Conservation (phyloP, 306 rosid species). For the Purshia tridentata region DNA sequence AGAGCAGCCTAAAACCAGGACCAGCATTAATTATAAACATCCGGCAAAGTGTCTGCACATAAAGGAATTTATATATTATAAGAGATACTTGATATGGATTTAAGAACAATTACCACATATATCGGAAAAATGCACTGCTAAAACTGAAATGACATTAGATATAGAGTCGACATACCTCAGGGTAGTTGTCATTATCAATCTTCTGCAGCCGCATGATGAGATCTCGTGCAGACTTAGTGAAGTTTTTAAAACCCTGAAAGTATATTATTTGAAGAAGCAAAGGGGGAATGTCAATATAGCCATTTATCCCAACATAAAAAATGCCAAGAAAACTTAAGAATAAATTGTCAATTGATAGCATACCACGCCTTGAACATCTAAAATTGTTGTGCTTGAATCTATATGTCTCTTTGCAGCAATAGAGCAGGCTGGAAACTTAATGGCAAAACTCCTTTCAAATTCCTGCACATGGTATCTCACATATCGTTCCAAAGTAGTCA, state of each 20-base stretch:
- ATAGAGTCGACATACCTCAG: constrained; percentile 60
- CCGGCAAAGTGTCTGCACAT: constrained; percentile 67
- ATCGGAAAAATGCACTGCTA: neutral
- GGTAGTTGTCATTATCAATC: constrained; percentile 89
- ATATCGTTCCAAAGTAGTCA: constrained; percentile 73
- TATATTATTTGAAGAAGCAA: constrained; percentile 21
- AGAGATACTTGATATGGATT: constrained; percentile 7
- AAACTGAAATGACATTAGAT: neutral
- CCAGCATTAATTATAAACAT: constrained; percentile 95
- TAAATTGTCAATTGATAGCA: constrained; percentile 28
- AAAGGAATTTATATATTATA: constrained; percentile 18
- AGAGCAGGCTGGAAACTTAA: constrained; percentile 93
- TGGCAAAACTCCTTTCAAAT: constrained; percentile 68
- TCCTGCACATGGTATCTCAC: constrained; percentile 86
- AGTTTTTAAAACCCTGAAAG: constrained; percentile 75
- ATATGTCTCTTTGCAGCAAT: constrained; percentile 89
- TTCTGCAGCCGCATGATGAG: constrained; percentile 76
- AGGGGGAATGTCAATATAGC: constrained; percentile 1
- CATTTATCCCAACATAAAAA: constrained; percentile 11
- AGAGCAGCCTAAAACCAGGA: constrained; percentile 81
- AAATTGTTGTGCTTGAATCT: constrained; percentile 82
- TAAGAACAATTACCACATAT: neutral
- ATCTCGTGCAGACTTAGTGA: constrained; percentile 75
- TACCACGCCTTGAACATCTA: constrained; percentile 95
- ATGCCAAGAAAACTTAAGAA: constrained; percentile 10